These are phyloP conservation scores for Fusarium heterosporum DNA, from an alignment of 2,329 filamentous ascomycete species.

Conservation along the genomic window DNA sequence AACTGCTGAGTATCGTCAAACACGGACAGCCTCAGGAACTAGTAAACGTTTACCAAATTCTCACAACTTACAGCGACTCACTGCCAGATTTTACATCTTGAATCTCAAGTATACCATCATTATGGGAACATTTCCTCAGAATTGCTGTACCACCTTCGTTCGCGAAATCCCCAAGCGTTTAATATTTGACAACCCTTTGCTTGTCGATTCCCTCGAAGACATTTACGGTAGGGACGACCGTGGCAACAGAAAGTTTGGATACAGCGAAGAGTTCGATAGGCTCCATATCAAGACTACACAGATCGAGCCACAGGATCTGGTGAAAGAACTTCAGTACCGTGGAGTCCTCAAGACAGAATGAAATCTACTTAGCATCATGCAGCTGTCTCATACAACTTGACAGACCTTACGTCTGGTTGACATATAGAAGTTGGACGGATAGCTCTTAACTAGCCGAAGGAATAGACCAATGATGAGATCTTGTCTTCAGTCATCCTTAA, in stretches of 20 bases:
- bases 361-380: not conserved
- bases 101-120: not conserved
- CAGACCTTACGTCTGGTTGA: too few relatives aligned
- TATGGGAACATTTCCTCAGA: not conserved
- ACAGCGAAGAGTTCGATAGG: not conserved
- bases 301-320: not conserved
- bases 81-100: accelerated
- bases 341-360: not conserved
- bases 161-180: not conserved
- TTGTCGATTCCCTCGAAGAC: not conserved
- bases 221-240: not conserved
- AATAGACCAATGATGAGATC: too few relatives aligned
- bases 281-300: not conserved
- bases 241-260: not conserved
- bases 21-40: too few relatives aligned
- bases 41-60: not conserved
- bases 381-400: not conserved
- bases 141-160: not conserved
- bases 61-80: not conserved
- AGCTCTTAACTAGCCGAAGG: too few relatives aligned
- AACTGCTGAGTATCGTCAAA: too few relatives aligned
- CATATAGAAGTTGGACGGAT: too few relatives aligned
- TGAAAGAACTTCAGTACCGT: not conserved
- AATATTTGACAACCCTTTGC: not conserved
- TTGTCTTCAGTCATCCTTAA: too few relatives aligned